Evolutionary conservation across 2,329 filamentous ascomycete species (phyloP), one percentile per base, ranked within the genome.

Genomic region (Cyclaneusma minus): DNA sequence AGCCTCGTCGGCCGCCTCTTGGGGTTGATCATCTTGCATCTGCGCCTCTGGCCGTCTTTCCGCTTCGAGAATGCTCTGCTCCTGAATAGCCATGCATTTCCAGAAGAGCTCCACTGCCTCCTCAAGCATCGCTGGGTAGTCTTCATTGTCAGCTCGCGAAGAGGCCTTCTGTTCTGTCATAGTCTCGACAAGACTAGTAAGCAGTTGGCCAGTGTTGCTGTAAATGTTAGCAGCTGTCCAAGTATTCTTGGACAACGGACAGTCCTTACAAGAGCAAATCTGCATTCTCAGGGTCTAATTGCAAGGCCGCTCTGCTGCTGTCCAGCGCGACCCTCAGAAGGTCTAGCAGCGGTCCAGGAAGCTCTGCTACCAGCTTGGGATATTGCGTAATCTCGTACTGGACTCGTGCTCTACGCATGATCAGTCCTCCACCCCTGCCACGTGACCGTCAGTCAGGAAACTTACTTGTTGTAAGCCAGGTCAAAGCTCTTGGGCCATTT

Each of bases 391-490:
- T 63, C 42, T 77, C 70, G 42, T 78, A 71, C 45, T 80, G 64
- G 16, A 81, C 59, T 34, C 73, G 62, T 14, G 76, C 75, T 51
- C 69, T 76, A 33, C 8, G 20, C n/a, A n/a, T n/a, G n/a, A n/a
- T n/a, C n/a, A n/a, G n/a, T n/a, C 21, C 12, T 21, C 30, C 27
- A 33, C 27, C 21, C 11, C 19, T 10, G 27, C 21, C 28, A 29
- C n/a, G 24, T 17, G n/a, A 7, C 7, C 13, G 12, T 21, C 11
- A 21, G 7, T 17, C 21, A 19, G 17, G 28, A 7, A 5, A 51
- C 62, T 39, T 48, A 74, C 67, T 78, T 80, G 48, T 82, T 82
- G 47, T 82, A 82, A 7, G 75, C 74, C 18, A 82, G 56, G 49
- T 82, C 77, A 48, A 81, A 74, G 12, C 62, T 70, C 7, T 45